A percentile compares a stretch with the other conserved stretches of the same genome.
Evolutionary conservation across 2,329 filamentous ascomycete genomes (phyloP).

Genomic region (Rutstroemia sydowiana): DNA sequence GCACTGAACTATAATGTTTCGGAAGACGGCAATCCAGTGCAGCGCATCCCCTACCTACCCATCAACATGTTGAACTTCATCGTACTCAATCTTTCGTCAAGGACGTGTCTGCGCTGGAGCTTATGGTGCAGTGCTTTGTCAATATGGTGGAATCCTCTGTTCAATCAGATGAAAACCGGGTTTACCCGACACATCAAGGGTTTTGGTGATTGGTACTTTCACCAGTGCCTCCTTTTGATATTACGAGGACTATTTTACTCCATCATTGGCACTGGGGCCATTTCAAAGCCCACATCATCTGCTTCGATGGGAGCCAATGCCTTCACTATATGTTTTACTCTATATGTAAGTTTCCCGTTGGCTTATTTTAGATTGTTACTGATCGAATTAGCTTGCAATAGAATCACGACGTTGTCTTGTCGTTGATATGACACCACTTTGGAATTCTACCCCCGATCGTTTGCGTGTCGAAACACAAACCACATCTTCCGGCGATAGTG

Average conservation of each 20-base stretch:
- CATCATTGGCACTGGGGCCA: constrained; percentile 17
- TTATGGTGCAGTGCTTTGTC: constrained; percentile 44
- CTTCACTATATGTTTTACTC: constrained; percentile 44
- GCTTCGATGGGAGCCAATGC: constrained; percentile 39
- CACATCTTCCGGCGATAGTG: constrained; percentile 25
- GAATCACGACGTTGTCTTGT: constrained; percentile 17
- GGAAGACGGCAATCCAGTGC: background rate
- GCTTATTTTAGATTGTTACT: constrained; percentile 9
- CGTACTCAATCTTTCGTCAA: constrained; percentile 6
- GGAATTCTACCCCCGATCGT: constrained; percentile 29
- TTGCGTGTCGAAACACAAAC: constrained; percentile 19
- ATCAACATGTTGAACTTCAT: background rate
- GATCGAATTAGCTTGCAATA: constrained; percentile 15
- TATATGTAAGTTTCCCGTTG: constrained; percentile 40
- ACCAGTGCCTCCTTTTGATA: constrained; percentile 53
- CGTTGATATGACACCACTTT: constrained; percentile 42
- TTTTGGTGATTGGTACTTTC: constrained; percentile 56
- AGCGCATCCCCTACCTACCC: background rate
- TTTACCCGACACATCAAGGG: constrained; percentile 53
- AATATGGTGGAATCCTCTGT: constrained; percentile 63
- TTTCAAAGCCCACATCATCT: constrained; percentile 16
- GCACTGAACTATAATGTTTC: constrained; percentile 3
- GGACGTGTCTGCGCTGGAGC: constrained; percentile 34
- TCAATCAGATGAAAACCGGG: constrained; percentile 52
- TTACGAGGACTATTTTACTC: constrained; percentile 43